phyloP scores from a whole-genome alignment of 2,329 filamentous ascomycete species.

The Penicillium sclerotiorum region DNA sequence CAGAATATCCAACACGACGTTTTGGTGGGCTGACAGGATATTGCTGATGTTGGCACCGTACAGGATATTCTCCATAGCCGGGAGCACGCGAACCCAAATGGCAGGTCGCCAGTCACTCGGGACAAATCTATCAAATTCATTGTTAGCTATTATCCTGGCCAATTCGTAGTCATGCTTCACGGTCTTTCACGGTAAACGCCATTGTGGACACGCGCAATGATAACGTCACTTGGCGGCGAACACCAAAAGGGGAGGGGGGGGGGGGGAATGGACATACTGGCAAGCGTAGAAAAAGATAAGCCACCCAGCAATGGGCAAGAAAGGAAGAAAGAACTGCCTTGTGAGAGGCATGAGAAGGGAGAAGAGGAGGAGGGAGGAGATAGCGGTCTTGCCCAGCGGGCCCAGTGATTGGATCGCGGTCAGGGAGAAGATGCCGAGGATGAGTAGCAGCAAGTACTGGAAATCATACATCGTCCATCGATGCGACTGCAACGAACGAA shows the following conservation, averaged over 20 bases:
- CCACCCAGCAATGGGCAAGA: constrained; percentile 82
- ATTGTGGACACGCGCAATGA: not conserved
- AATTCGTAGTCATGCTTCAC: not conserved
- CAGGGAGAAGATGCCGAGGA: constrained; percentile 79
- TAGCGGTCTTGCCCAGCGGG: constrained; percentile 74
- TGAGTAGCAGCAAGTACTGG: constrained; percentile 76
- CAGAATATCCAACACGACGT: constrained; percentile 78
- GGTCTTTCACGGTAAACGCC: not conserved
- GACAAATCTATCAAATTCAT: constrained; percentile 68
- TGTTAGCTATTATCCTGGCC: not conserved
- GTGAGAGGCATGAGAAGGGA: constrained; percentile 81
- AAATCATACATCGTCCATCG: constrained; percentile 81
- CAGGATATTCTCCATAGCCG: constrained; percentile 91
- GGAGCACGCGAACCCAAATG: constrained; percentile 94
- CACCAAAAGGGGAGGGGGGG: not conserved
- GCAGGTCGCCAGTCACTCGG: constrained; percentile 84
- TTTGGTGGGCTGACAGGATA: constrained; percentile 87
- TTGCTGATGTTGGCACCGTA: constrained; percentile 96
- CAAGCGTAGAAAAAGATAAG: constrained; percentile 89
- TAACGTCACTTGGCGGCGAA: constrained; percentile 7
- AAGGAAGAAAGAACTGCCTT: constrained; percentile 87
- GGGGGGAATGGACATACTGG: constrained; percentile 65
- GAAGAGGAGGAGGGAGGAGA: constrained; percentile 66
- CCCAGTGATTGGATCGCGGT: constrained; percentile 78
- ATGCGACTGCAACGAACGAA: constrained; percentile 74